These are phyloP conservation scores for Colletotrichum sp. DNA, from an alignment of 2,329 filamentous ascomycete species.

Conservation along the genomic window DNA sequence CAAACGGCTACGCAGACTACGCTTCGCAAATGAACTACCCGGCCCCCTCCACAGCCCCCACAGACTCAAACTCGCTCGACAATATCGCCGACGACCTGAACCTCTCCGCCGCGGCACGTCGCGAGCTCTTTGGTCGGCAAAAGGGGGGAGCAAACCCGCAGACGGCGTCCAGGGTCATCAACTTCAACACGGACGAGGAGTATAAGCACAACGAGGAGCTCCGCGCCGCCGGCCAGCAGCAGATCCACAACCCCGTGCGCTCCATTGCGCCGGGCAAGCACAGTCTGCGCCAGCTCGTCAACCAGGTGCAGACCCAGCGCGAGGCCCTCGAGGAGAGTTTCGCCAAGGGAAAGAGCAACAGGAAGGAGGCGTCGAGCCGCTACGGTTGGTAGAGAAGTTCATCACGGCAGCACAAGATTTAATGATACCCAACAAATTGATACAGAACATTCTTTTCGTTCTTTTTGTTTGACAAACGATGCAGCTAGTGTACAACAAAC, in stretches of 20 bases:
- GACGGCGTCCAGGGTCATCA: conserved; percentile 72
- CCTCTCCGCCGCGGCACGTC: conserved; percentile 75
- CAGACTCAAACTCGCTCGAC: conserved; percentile 62
- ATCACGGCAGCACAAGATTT: background rate
- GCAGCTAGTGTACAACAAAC: conserved; percentile 13
- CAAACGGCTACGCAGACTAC: conserved; percentile 36
- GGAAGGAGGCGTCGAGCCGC: conserved; percentile 78
- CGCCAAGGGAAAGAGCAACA: conserved; percentile 78
- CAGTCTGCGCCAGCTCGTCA: conserved; percentile 85
- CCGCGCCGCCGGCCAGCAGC: conserved; percentile 71
- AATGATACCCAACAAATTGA: conserved; percentile 16
- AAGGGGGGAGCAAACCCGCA: conserved; percentile 42
- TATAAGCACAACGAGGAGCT: conserved; percentile 85
- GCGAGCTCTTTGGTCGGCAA: conserved; percentile 84
- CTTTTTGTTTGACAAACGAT: background rate
- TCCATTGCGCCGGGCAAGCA: conserved; percentile 88
- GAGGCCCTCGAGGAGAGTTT: conserved; percentile 94
- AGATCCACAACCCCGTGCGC: conserved; percentile 82
- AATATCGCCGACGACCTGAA: conserved; percentile 79
- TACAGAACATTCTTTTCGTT: background rate
- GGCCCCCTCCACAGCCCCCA: conserved; percentile 30
- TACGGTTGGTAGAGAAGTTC: conserved; percentile 75
- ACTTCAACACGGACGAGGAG: conserved; percentile 88
- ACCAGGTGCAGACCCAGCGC: conserved; percentile 79
- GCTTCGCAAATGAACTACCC: conserved; percentile 37